phyloP scores from a whole-genome alignment of 768 basidiomycete genomes.

The Termitomyces sp. region DNA sequence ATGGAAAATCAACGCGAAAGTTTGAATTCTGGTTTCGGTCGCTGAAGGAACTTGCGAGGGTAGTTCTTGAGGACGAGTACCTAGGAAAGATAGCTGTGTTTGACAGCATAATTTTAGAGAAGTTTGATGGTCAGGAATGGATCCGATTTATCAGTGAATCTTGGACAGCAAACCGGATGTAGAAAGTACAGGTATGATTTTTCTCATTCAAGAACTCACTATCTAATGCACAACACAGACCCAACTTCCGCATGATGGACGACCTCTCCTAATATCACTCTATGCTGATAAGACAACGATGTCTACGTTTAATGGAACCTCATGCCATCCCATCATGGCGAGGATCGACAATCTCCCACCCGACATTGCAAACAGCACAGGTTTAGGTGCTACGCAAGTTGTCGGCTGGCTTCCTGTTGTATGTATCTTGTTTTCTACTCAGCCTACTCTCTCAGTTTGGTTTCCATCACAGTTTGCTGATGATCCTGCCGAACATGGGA shows the following conservation, averaged over 20 bases:
- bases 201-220: background rate
- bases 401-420: conserved; percentile 39
- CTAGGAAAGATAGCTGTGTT: conserved; percentile 26
- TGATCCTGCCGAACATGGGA: conserved; percentile 25
- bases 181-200: background rate
- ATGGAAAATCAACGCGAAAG: background rate
- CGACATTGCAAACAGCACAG: conserved; percentile 29
- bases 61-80: conserved; percentile 23
- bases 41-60: conserved; percentile 29
- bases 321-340: conserved; percentile 36
- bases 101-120: conserved; percentile 24
- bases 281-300: conserved; percentile 41
- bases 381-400: conserved; percentile 29
- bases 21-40: conserved; percentile 21
- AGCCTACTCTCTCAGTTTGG: background rate
- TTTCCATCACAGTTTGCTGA: conserved; percentile 24
- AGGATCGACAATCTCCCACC: conserved; percentile 29
- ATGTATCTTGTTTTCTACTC: background rate
- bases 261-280: conserved; percentile 28
- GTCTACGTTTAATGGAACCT: conserved; percentile 33
- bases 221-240: background rate
- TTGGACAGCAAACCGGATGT: background rate
- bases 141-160: background rate
- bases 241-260: background rate
- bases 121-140: background rate